Evolutionary conservation across 768 basidiomycete species (phyloP), one percentile per base, ranked within the genome.

Genomic region (Leccinum rimulosum): DNA sequence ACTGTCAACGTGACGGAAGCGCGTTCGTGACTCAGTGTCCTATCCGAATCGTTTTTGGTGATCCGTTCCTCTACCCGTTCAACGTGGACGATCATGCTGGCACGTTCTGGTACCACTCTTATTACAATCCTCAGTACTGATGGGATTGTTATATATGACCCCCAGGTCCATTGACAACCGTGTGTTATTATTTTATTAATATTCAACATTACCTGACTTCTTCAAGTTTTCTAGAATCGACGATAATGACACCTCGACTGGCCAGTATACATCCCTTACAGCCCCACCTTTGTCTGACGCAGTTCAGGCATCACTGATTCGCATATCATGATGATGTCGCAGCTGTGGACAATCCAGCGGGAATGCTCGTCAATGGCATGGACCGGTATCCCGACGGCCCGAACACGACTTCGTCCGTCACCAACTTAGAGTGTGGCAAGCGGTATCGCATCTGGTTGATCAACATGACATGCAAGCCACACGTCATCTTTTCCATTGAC

Each of bases 41-140:
- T 25, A 80, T 79, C 30, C 22, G 22, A 22, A 22, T 22, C 22
- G 62, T 67, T 10, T 62, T 80, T 0, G 75, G 73, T 4, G 40
- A 75, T 43, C 76, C 77, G 0, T 77, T 74, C 68, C 61, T 70
- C 55, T 79, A 83, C 54, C 68, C 76, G 22, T 77, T 76, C 62
- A 45, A 51, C 6, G 64, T 64, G 17, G 50, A 55, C 8, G 55
- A 59, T 52, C 75, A 76, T 57, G 50, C 71, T 31, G 71, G 70
- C 53, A 79, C 76, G 49, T 84, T 75, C 59, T 83, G 82, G 81
- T 81, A 77, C 66, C 79, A 67, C 60, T 80, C 78, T 15, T 81
- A 82, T 56, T 68, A 76, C 72, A 75, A 74, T 5, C 76, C 75
- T 1, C 83, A 84, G 61, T 84, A 83, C 55, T 84, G 84, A 85